Conservation (phyloP, 2,329 filamentous ascomycete genomes). For the Sphaerulina vaccinii region DNA sequence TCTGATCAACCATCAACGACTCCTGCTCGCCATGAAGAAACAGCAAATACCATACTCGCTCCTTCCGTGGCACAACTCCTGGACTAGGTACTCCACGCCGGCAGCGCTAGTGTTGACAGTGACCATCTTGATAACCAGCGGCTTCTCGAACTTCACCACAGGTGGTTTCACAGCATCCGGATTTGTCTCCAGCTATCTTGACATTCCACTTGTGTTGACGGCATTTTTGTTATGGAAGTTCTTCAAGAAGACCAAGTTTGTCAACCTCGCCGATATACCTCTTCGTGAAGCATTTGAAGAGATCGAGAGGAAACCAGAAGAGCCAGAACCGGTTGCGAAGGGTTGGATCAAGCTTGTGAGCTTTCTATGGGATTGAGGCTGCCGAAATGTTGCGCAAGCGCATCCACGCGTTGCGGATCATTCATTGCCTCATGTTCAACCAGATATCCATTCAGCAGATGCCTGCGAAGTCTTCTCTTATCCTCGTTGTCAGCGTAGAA, state of each 20-base stretch:
- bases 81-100: constrained; percentile 39
- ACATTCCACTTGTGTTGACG: constrained; percentile 29
- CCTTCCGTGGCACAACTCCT: constrained; percentile 38
- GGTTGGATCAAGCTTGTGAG: constrained; percentile 24
- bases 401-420: neutral
- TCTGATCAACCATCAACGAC: constrained; percentile 29
- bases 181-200: constrained; percentile 39
- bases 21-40: constrained; percentile 30
- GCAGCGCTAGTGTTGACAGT: constrained; percentile 34
- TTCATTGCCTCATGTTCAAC: neutral
- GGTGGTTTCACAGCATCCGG: constrained; percentile 31
- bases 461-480: constrained; percentile 4
- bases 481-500: constrained; percentile 5
- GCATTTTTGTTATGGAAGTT: constrained; percentile 30
- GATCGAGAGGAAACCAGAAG: constrained; percentile 24
- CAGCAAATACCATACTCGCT: constrained; percentile 27
- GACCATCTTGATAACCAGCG: constrained; percentile 33
- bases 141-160: constrained; percentile 33
- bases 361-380: constrained; percentile 28
- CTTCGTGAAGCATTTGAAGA: constrained; percentile 28
- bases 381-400: constrained; percentile 1
- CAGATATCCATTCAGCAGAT: neutral
- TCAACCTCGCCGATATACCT: constrained; percentile 28
- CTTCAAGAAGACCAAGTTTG: constrained; percentile 29
- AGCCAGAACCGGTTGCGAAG: constrained; percentile 22